phyloP scores from a whole-genome alignment of 345 rosid genomes.

The Moricandia moricandioides region DNA sequence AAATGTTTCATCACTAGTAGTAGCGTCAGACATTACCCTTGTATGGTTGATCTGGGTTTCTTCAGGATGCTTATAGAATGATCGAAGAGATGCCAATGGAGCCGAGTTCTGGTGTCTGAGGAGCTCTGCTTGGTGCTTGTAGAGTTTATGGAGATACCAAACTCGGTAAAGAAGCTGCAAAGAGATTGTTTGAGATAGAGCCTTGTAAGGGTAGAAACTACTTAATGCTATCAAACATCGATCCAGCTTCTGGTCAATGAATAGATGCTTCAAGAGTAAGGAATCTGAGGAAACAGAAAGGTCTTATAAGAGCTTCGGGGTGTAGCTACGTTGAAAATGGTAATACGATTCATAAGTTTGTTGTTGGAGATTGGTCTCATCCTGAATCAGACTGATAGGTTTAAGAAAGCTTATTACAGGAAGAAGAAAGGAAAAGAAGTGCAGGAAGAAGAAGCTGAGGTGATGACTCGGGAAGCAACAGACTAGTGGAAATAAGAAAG shows the following conservation, averaged over 20 bases:
- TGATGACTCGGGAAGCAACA: no score
- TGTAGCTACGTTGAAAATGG: constrained; percentile 66
- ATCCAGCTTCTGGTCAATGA: constrained; percentile 63
- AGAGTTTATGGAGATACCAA: constrained; percentile 45
- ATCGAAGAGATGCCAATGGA: constrained; percentile 60
- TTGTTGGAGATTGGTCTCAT: constrained; percentile 59
- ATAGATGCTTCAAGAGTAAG: constrained; percentile 53
- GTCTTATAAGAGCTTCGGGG: constrained; percentile 51
- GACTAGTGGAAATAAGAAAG: no score
- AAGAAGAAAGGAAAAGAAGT: no score
- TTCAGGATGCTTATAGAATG: constrained; percentile 51
- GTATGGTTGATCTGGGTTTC: constrained; percentile 38
- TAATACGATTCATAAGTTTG: constrained; percentile 50
- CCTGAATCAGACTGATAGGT: constrained; percentile 36
- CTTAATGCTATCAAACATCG: constrained; percentile 63
- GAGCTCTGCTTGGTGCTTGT: constrained; percentile 74
- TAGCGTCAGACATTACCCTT: constrained; percentile 46
- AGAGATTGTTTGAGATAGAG: constrained; percentile 49
- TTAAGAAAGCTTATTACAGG: no score
- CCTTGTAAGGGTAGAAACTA: constrained; percentile 62
- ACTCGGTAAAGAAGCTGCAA: constrained; percentile 55
- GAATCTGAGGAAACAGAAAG: constrained; percentile 51
- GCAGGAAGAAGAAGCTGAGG: no score
- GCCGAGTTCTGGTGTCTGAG: constrained; percentile 72
- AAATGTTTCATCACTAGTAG: no score